These are phyloP conservation scores for Mucuna pruriens DNA, from an alignment of 306 rosid genomes.

Conservation along the genomic window DNA sequence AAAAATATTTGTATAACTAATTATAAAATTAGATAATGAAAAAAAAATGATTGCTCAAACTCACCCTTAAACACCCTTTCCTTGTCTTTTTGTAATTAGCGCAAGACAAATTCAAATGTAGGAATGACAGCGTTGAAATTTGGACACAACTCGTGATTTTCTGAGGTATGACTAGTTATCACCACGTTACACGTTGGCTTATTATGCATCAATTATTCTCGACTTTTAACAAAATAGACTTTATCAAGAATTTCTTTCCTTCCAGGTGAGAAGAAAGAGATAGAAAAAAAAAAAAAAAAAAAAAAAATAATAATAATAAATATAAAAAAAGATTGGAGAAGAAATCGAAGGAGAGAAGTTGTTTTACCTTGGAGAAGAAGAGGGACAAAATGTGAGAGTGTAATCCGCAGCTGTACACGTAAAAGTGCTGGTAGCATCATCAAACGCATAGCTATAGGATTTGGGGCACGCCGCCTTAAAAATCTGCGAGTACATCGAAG, in stretches of 20 bases:
- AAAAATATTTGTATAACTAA: no score
- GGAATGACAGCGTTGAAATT: no score
- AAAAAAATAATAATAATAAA: no score
- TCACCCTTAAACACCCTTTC: no score
- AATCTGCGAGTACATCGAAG: slow-evolving; percentile 68
- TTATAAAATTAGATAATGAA: not conserved
- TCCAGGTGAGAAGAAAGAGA: no score
- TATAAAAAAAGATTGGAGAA: no score
- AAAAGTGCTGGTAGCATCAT: slow-evolving; percentile 79
- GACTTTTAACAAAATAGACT: not conserved
- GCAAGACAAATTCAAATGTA: no score
- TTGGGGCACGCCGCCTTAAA: slow-evolving; percentile 82
- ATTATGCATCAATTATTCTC: not conserved
- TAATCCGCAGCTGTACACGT: slow-evolving; percentile 77
- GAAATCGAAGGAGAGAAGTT: not conserved
- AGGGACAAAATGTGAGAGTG: slow-evolving; percentile 77
- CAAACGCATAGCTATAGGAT: slow-evolving; percentile 87
- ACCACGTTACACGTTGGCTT: not conserved
- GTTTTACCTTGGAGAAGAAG: slow-evolving; percentile 63
- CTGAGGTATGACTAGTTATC: not conserved
- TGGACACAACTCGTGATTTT: no score
- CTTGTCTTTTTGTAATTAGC: no score
- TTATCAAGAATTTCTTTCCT: not conserved
- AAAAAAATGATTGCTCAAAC: no score
- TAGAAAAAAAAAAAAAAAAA: no score